Base-by-base conservation (phyloP, 495 filamentous ascomycete genomes). In the Cercophora samala region DNA sequence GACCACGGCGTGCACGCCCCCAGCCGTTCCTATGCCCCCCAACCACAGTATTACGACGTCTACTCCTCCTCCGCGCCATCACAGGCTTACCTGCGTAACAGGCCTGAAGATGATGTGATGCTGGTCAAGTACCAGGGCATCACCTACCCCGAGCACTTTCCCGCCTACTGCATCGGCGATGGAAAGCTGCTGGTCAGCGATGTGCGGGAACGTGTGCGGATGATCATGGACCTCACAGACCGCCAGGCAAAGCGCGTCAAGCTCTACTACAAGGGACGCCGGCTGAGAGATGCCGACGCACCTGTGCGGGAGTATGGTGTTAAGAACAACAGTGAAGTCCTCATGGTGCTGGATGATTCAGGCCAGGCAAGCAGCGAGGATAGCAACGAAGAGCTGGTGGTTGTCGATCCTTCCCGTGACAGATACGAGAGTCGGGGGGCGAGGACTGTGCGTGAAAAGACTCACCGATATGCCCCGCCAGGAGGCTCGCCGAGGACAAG, bases 261-360 rank as follows among this genome's bases (percentile, higher is more conserved):
- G 70, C 76, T 97, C 73, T 83, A 93, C 59, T 96, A 94, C 82
- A 94, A 93, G 75, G 93, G 93, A 11, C 88, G 87, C 66, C 83
- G 88, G 19, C 76, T 97, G 52, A 89, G 88, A 72, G 86, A 93
- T 67, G 83, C 88, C 69, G 69, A 79, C 8, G 77, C 79, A n/a
- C 84, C 86, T 4, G 88, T 91, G 70, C 83, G 89, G 65, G 83
- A 88, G 23, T 93, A 93, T 69, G 89, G 90, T 5, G 83, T 94
- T 66, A 91, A 92, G 81, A 88, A 91, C 72, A 88, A 93, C 66
- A 88, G 87, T 37, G 91, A 97, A 76, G 79, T 97, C 52, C 42
- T 82, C 60, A 77, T 81, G 26, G 72, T 81, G 86, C 67, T 93
- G 80, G 77, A 72, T 21, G 79, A 85, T 23, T 77, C 79, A 15